A percentile compares a stretch with the other conserved stretches of the same genome.
phyloP scores from a whole-genome alignment of 2,329 filamentous ascomycete genomes.

The Aspergillus hortae region DNA sequence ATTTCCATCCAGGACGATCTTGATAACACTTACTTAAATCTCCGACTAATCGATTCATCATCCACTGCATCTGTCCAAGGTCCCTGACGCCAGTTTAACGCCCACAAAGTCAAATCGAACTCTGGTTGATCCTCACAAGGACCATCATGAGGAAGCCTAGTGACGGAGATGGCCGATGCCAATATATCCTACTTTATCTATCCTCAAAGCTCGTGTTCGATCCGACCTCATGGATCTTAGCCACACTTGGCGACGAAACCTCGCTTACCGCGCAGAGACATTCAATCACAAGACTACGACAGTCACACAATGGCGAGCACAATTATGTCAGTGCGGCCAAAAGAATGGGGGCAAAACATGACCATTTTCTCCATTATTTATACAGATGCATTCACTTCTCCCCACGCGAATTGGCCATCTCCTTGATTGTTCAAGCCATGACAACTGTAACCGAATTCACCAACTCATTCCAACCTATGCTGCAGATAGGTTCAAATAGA shows the following conservation, averaged over 20 bases:
- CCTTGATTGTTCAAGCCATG: background rate
- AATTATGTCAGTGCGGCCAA: no score
- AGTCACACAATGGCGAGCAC: no score
- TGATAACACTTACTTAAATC: slow-evolving; percentile 2
- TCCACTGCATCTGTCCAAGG: background rate
- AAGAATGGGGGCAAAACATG: no score
- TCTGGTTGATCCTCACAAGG: no score
- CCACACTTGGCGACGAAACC: background rate
- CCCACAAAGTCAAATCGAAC: no score
- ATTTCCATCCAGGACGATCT: no score
- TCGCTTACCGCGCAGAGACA: background rate
- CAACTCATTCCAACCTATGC: slow-evolving; percentile 21
- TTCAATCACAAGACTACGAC: background rate
- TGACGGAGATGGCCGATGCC: slow-evolving; percentile 1
- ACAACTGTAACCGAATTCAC: slow-evolving; percentile 4
- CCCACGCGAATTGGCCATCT: background rate
- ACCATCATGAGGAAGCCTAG: no score
- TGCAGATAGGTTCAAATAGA: slow-evolving; percentile 34
- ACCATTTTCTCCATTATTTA: background rate
- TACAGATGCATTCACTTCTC: background rate
- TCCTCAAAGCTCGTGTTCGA: background rate
- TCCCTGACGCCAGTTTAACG: background rate
- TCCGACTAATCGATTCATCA: slow-evolving; percentile 2
- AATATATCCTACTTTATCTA: background rate
- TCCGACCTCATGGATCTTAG: background rate